Evolutionary conservation across 441 rosid species (phyloP).

Genomic region (Metrosideros polymorpha): DNA sequence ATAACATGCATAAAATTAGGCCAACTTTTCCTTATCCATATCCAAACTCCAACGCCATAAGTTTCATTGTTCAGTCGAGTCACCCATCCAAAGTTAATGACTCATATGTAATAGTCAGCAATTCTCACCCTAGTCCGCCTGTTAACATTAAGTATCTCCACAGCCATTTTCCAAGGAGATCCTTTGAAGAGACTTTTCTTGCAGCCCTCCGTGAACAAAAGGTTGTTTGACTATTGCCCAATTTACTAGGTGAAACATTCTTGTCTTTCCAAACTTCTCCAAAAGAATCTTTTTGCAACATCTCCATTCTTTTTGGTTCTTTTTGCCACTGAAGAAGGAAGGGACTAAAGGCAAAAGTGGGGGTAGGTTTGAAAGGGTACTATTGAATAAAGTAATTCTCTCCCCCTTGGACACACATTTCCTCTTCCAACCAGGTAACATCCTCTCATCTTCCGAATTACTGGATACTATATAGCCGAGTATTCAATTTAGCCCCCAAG

Average conservation of each 20-base stretch:
- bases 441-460: not conserved
- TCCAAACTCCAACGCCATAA: not conserved
- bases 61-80: not conserved
- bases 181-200: not conserved
- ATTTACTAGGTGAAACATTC: not conserved
- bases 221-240: not conserved
- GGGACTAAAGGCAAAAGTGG: not conserved
- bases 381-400: not conserved
- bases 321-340: not conserved
- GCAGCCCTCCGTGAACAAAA: not conserved
- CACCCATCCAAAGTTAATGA: not conserved
- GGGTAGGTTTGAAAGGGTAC: not conserved
- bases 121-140: not conserved
- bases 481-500: not conserved
- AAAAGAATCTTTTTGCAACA: not conserved
- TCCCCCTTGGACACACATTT: not conserved
- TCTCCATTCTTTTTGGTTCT: not conserved
- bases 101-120: not conserved
- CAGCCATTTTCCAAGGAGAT: not conserved
- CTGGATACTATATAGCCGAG: not conserved
- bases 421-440: not conserved
- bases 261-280: not conserved
- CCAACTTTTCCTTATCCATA: not conserved
- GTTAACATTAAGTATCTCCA: not conserved
- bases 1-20: not conserved